These are phyloP conservation scores for Platanthera zijinensis DNA, from an alignment of 106 monocot species.

Conservation along the genomic window DNA sequence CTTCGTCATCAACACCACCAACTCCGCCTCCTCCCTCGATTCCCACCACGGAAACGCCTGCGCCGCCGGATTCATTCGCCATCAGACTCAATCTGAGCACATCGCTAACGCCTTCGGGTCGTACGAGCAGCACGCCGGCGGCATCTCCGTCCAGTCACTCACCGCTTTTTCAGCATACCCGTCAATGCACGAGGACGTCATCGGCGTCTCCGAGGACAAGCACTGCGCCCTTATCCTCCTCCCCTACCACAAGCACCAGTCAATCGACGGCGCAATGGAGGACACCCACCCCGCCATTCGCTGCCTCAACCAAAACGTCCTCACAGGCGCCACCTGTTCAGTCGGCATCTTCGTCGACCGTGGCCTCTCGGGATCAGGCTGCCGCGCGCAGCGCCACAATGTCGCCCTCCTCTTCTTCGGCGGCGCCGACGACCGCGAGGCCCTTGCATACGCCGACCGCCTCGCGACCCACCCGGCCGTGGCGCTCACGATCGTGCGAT, in stretches of 20 bases:
- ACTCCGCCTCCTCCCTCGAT: background rate
- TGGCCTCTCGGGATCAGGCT: background rate
- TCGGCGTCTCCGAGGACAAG: slow-evolving; percentile 19
- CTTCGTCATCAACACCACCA: slow-evolving; percentile 14
- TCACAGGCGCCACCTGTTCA: slow-evolving; percentile 17
- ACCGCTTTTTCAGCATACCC: slow-evolving; percentile 14
- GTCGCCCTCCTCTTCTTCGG: slow-evolving; percentile 19
- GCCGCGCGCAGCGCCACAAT: no score
- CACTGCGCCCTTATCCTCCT: slow-evolving; percentile 17
- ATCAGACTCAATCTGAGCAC: slow-evolving; percentile 16
- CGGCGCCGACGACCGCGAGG: slow-evolving; percentile 29
- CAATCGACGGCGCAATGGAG: slow-evolving; percentile 13
- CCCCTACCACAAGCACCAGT: slow-evolving; percentile 24
- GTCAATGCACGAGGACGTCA: slow-evolving; percentile 21
- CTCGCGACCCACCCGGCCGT: slow-evolving; percentile 7
- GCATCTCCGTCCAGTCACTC: slow-evolving; percentile 15
- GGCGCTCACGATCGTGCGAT: slow-evolving; percentile 11
- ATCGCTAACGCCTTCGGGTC: slow-evolving; percentile 18
- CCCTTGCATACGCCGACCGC: slow-evolving; percentile 8
- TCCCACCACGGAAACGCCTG: background rate
- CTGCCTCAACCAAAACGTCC: slow-evolving; percentile 15
- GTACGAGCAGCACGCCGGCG: slow-evolving; percentile 28
- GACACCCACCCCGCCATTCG: slow-evolving; percentile 9
- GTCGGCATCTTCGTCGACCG: slow-evolving; percentile 21
- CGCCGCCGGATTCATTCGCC: slow-evolving; percentile 2